phyloP scores from a whole-genome alignment of 106 monocot species.

The Dendrobium chrysotoxum region DNA sequence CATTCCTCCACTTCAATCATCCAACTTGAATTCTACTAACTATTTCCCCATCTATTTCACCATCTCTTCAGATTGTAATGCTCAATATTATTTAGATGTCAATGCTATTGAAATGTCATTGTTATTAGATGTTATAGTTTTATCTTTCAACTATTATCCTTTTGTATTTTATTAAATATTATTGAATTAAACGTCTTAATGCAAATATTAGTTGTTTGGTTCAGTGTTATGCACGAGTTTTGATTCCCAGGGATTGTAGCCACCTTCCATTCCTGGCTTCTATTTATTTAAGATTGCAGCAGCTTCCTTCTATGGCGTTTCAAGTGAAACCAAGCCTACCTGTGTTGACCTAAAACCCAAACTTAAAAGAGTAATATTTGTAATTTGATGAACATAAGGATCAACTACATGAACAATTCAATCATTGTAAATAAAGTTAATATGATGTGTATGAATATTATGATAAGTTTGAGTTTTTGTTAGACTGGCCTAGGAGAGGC shows the following conservation, averaged over 20 bases:
- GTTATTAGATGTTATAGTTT: neutral
- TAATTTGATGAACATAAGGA: no score
- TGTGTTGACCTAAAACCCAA: no score
- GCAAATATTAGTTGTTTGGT: neutral
- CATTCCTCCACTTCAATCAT: no score
- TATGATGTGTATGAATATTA: neutral
- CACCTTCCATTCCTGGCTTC: neutral
- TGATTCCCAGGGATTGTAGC: neutral
- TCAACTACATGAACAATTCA: no score
- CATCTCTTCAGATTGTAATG: neutral
- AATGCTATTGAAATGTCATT: neutral
- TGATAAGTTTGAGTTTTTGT: neutral
- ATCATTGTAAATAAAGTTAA: neutral
- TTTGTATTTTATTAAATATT: neutral
- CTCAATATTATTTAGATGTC: neutral
- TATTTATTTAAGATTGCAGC: neutral
- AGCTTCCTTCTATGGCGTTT: neutral
- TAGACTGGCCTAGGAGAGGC: no score
- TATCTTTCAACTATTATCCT: neutral
- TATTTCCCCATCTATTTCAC: no score
- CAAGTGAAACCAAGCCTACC: no score
- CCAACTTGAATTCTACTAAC: no score
- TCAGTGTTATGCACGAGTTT: neutral
- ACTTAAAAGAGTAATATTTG: no score
- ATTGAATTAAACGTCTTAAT: neutral